Evolutionary conservation across 108 stramenopile species (phyloP).

Genomic region (Stephanodiscus triporus): DNA sequence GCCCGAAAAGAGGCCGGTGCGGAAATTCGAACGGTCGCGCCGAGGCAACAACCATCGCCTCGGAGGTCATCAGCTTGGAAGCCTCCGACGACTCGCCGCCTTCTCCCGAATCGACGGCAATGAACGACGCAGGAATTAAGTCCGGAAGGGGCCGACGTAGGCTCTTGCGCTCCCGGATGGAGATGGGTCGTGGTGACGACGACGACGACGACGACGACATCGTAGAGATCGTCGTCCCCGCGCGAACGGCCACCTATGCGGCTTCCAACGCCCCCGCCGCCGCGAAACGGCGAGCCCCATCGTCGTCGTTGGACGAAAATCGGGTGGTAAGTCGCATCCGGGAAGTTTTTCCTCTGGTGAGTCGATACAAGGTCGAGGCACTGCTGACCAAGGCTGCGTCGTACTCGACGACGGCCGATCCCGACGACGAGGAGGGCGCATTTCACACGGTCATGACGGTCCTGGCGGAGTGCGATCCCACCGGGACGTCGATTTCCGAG

Average conservation of each 20-base stretch:
- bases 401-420: conserved; percentile 4
- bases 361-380: conserved; percentile 17
- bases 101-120: neutral
- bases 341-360: conserved; percentile 38
- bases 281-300: neutral
- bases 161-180: neutral
- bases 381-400: conserved; percentile 15
- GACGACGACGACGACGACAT: conserved; percentile 16
- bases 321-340: conserved; percentile 28
- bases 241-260: neutral
- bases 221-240: conserved; percentile 10
- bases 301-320: conserved; percentile 2
- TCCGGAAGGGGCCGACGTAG: neutral
- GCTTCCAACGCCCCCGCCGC: neutral
- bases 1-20: no score
- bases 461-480: conserved; percentile 38
- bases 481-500: conserved; percentile 20
- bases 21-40: no score
- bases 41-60: no score
- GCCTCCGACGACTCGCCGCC: neutral
- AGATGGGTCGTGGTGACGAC: neutral
- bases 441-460: conserved; percentile 38
- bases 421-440: conserved; percentile 10
- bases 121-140: neutral
- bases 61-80: conserved; percentile 18